Percentiles rank a stretch among this genome's conserved stretches.
Evolutionary conservation across 306 rosid species (phyloP).

Genomic region (Myrica gale): DNA sequence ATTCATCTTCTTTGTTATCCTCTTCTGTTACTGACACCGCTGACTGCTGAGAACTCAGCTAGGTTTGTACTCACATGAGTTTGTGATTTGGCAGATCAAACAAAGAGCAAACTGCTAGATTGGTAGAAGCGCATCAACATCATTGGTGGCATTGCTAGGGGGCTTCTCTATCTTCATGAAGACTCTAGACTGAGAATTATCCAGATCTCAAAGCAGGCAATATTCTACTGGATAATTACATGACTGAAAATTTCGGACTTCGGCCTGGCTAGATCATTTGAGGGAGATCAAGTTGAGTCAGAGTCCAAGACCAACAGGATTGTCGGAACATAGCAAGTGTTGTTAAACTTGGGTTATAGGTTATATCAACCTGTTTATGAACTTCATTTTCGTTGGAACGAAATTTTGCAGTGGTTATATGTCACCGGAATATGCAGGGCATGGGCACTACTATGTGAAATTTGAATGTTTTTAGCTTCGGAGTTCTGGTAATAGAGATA

Average conservation of each 20-base stretch:
- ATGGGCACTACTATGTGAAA: slow-evolving; percentile 42
- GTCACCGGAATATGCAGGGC: slow-evolving; percentile 44
- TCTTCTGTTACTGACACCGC: not conserved
- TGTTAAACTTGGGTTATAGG: not conserved
- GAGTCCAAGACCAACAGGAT: slow-evolving; percentile 45
- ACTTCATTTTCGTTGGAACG: not conserved
- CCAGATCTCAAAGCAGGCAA: slow-evolving; percentile 56
- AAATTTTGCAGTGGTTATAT: slow-evolving; percentile 42
- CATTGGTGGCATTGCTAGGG: slow-evolving; percentile 29
- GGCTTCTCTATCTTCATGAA: slow-evolving; percentile 35
- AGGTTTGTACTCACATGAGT: not conserved
- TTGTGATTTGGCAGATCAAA: slow-evolving; percentile 1
- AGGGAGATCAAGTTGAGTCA: slow-evolving; percentile 41
- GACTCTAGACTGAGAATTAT: slow-evolving; percentile 35
- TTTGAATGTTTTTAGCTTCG: slow-evolving; percentile 54
- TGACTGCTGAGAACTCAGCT: not conserved
- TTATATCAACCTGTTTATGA: not conserved
- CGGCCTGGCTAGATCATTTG: slow-evolving; percentile 49
- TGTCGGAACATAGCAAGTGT: slow-evolving; percentile 55
- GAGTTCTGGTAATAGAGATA: slow-evolving; percentile 47
- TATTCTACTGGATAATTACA: slow-evolving; percentile 42
- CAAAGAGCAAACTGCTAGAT: slow-evolving; percentile 13
- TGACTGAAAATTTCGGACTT: slow-evolving; percentile 63
- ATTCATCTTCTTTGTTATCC: not conserved
- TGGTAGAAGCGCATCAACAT: slow-evolving; percentile 30